A percentile compares a stretch with the other conserved stretches of the same genome.
These are phyloP conservation scores for Microbotryum silenes-acaulis DNA, from an alignment of 1,284 basidiomycete genomes.

Conservation along the genomic window DNA sequence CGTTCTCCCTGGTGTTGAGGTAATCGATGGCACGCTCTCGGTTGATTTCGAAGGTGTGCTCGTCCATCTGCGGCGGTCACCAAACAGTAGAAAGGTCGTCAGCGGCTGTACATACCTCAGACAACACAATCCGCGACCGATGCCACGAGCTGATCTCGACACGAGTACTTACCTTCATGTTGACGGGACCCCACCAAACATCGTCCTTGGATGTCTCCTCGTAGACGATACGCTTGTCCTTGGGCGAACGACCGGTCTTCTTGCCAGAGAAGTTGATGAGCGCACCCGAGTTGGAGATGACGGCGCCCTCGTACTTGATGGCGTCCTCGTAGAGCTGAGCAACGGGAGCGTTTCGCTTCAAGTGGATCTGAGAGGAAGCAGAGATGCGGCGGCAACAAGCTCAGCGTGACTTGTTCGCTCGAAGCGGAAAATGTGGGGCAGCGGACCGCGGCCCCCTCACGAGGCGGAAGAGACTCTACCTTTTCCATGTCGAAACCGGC, in stretches of 20 bases:
- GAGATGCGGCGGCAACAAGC: not conserved
- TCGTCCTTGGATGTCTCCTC: conserved; percentile 96
- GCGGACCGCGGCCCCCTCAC: conserved; percentile 22
- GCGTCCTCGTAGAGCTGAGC: conserved; percentile 95
- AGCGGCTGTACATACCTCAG: too few species aligned
- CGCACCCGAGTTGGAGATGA: conserved; percentile 91
- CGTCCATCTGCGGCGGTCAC: conserved; percentile 35
- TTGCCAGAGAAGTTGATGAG: conserved; percentile 99
- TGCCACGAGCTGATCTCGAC: too few species aligned
- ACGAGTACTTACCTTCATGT: conserved; percentile 60
- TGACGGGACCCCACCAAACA: conserved; percentile 99
- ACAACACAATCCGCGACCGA: too few species aligned
- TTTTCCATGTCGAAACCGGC: conserved; percentile 92
- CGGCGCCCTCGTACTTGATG: conserved; percentile 93
- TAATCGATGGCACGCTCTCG: conserved; percentile 99
- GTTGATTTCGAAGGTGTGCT: conserved; percentile 98
- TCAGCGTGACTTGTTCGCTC: not conserved
- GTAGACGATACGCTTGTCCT: conserved; percentile 99
- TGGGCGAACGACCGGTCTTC: conserved; percentile 96
- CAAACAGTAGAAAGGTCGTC: too few species aligned
- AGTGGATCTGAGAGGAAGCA: conserved; percentile 49
- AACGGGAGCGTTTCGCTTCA: conserved; percentile 91
- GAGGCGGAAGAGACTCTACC: conserved; percentile 29
- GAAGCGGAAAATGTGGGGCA: not conserved
- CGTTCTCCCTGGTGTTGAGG: conserved; percentile 95